Evolutionary conservation across 129 eudicot genomes (phyloP).

Genomic region (Sambucus nigra): DNA sequence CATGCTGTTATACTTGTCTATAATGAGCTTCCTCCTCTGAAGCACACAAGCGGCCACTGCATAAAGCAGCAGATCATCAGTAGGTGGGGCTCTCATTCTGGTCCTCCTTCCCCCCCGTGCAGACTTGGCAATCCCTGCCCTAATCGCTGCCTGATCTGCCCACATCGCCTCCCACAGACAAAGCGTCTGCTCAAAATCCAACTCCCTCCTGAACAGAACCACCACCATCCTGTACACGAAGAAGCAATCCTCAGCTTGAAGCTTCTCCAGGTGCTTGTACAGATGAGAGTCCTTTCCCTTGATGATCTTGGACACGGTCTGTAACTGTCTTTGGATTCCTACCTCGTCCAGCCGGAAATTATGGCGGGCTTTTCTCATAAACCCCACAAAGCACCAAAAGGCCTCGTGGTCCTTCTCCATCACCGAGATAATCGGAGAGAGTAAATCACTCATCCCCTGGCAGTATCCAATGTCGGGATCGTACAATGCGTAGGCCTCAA

Average conservation of each 20-base stretch:
- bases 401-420: conserved; percentile 65
- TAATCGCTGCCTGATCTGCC: conserved; percentile 82
- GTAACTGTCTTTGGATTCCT: conserved; percentile 60
- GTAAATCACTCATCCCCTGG: conserved; percentile 87
- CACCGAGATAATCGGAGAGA: conserved; percentile 68
- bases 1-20: conserved; percentile 81
- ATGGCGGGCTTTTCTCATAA: conserved; percentile 83
- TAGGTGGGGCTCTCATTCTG: conserved; percentile 69
- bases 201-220: conserved; percentile 65
- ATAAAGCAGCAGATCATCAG: conserved; percentile 60
- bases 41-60: conserved; percentile 77
- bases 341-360: conserved; percentile 80
- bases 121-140: conserved; percentile 58
- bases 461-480: conserved; percentile 78
- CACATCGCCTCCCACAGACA: conserved; percentile 94
- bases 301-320: conserved; percentile 54
- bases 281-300: conserved; percentile 69
- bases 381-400: conserved; percentile 80
- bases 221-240: conserved; percentile 89
- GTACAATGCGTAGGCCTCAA: conserved; percentile 61
- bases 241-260: conserved; percentile 81
- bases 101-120: conserved; percentile 52
- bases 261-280: conserved; percentile 58
- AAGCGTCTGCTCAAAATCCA: conserved; percentile 68
- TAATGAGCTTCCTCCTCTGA: conserved; percentile 57